A percentile compares a stretch with the other conserved stretches of the same genome.
Evolutionary conservation across 441 rosid genomes (phyloP).

Genomic region (Gossypium laxum): DNA sequence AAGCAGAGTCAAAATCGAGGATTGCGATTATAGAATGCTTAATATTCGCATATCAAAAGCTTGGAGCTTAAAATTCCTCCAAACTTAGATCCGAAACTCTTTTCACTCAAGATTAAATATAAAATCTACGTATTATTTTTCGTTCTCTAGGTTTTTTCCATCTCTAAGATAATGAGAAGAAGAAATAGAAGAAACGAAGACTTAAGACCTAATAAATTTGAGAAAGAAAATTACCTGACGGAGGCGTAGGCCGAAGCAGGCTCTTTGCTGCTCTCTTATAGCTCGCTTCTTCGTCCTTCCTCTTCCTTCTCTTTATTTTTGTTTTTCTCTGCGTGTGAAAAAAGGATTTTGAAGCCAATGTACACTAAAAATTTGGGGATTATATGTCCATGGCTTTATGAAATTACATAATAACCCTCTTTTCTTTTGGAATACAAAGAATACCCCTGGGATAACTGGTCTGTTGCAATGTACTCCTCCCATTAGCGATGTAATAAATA

Average conservation of each 20-base stretch:
- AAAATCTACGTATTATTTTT: not conserved
- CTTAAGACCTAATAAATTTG: not conserved
- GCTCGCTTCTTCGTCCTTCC: not conserved
- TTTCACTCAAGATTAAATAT: not conserved
- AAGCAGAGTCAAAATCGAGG: constrained; percentile 2
- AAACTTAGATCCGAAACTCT: not conserved
- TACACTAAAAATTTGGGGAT: not conserved
- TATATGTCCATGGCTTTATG: not conserved
- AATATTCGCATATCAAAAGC: not conserved
- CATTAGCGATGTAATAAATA: not conserved
- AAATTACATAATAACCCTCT: not conserved
- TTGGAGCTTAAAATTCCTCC: not conserved
- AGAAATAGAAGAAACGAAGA: not conserved
- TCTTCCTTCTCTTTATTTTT: not conserved
- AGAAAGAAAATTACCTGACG: not conserved
- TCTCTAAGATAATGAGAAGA: not conserved
- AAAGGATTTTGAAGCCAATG: not conserved
- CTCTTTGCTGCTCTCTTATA: constrained; percentile 1
- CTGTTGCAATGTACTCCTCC: not conserved
- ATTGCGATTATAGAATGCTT: not conserved
- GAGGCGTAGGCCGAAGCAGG: not conserved
- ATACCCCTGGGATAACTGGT: not conserved
- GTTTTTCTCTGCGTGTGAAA: not conserved
- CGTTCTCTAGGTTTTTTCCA: not conserved
- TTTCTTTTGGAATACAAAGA: not conserved